These are phyloP conservation scores for Colletotrichum zoysiae DNA, from an alignment of 2,329 filamentous ascomycete genomes.

Conservation along the genomic window DNA sequence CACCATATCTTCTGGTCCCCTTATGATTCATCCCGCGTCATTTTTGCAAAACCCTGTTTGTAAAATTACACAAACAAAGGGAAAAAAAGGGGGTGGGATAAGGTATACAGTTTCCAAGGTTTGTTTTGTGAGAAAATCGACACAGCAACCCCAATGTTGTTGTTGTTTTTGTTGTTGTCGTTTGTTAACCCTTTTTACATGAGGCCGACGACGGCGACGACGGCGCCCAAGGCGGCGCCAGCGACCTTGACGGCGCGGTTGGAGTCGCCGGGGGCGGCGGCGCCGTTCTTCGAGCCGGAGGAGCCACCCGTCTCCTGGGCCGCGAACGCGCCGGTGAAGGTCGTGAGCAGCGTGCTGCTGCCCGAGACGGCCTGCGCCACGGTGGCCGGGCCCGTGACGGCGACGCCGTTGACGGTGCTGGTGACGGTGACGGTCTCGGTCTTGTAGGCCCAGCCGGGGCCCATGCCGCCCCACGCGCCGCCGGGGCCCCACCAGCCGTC, in stretches of 20 bases:
- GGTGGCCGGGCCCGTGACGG: conserved; percentile 26
- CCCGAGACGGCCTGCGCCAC: conserved; percentile 42
- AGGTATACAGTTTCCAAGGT: conserved; percentile 24
- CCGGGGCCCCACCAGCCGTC: conserved; percentile 45
- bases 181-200: conserved; percentile 36
- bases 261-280: conserved; percentile 14
- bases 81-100: conserved; percentile 2
- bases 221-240: conserved; percentile 42
- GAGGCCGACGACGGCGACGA: conserved; percentile 42
- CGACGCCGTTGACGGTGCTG: conserved; percentile 22
- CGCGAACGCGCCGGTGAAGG: conserved; percentile 37
- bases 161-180: too few species aligned
- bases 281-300: conserved; percentile 22
- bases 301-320: conserved; percentile 37
- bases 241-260: conserved; percentile 40
- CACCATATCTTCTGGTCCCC: conserved; percentile 1
- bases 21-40: conserved; percentile 14
- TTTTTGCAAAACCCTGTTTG: conserved; percentile 24
- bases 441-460: conserved; percentile 44
- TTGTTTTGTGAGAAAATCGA: too few species aligned
- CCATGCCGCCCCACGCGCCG: conserved; percentile 42
- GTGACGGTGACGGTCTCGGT: conserved; percentile 45
- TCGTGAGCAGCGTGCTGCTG: conserved; percentile 43
- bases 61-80: conserved; percentile 4
- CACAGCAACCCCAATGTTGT: too few species aligned